Evolutionary conservation across 2,329 filamentous ascomycete species (phyloP).

Genomic region (Epichloe coenophiala): DNA sequence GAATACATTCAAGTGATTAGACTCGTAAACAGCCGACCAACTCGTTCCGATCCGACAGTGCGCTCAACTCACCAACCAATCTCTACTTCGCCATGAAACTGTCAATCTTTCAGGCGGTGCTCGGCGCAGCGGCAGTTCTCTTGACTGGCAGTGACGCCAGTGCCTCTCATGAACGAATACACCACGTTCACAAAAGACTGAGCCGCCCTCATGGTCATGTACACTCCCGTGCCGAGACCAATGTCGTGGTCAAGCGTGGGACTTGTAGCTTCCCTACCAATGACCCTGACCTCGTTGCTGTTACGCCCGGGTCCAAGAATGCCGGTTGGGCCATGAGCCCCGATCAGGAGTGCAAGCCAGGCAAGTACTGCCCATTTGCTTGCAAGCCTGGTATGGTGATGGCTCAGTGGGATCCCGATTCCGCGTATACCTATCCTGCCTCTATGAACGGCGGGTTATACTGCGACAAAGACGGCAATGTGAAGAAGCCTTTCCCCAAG

Average conservation of each 20-base stretch:
- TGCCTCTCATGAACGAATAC: slow-evolving; percentile 20
- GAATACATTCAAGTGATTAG: not conserved
- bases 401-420: slow-evolving; percentile 63
- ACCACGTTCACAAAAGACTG: slow-evolving; percentile 24
- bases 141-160: slow-evolving; percentile 22
- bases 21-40: not conserved
- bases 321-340: slow-evolving; percentile 72
- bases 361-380: slow-evolving; percentile 62
- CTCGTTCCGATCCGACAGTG: not conserved
- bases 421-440: slow-evolving; percentile 53
- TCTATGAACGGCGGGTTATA: slow-evolving; percentile 68
- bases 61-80: not conserved
- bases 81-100: slow-evolving; percentile 34
- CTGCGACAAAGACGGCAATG: slow-evolving; percentile 52
- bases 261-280: slow-evolving; percentile 50
- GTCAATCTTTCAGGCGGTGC: slow-evolving; percentile 32
- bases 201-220: slow-evolving; percentile 16
- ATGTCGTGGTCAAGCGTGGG: slow-evolving; percentile 35
- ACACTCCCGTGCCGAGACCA: slow-evolving; percentile 9
- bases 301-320: slow-evolving; percentile 52
- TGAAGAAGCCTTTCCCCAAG: slow-evolving; percentile 55
- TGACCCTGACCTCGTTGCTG: slow-evolving; percentile 50
- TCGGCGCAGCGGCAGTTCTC: slow-evolving; percentile 35
- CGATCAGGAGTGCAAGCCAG: slow-evolving; percentile 53
- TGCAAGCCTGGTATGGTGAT: slow-evolving; percentile 65